phyloP scores from a whole-genome alignment of 2,329 filamentous ascomycete species.

The Alternaria novae-zelandiae region DNA sequence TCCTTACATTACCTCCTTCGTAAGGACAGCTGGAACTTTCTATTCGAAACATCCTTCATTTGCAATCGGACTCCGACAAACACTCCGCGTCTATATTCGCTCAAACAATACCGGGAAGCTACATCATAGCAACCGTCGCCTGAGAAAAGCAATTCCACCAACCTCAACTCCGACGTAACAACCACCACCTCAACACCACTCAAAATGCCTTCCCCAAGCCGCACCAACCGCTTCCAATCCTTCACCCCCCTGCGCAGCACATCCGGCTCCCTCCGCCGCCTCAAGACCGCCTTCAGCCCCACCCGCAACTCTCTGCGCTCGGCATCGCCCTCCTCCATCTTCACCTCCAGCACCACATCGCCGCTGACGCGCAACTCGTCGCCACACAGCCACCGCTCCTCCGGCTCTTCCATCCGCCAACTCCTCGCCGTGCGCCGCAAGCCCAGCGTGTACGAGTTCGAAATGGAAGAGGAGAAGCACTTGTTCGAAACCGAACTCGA shows the following conservation, averaged over 20 bases:
- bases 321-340: slow-evolving; percentile 25
- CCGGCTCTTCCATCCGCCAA: slow-evolving; percentile 35
- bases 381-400: slow-evolving; percentile 38
- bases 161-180: neutral
- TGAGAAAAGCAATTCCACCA: slow-evolving; percentile 5
- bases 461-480: slow-evolving; percentile 45
- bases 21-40: neutral
- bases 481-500: slow-evolving; percentile 39
- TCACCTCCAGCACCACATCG: slow-evolving; percentile 35
- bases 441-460: slow-evolving; percentile 42
- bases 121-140: neutral
- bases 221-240: slow-evolving; percentile 48
- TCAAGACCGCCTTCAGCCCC: slow-evolving; percentile 46
- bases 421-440: slow-evolving; percentile 43
- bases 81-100: neutral
- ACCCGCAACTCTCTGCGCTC: slow-evolving; percentile 37
- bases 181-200: slow-evolving; percentile 2
- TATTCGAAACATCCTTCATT: neutral
- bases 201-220: slow-evolving; percentile 41
- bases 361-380: slow-evolving; percentile 38
- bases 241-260: slow-evolving; percentile 44
- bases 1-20: neutral
- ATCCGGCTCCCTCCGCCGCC: slow-evolving; percentile 37
- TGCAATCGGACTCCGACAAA: neutral
- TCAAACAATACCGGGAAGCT: neutral